Evolutionary conservation across 768 basidiomycete species (phyloP).

Genomic region (Chalciporus piperatus): DNA sequence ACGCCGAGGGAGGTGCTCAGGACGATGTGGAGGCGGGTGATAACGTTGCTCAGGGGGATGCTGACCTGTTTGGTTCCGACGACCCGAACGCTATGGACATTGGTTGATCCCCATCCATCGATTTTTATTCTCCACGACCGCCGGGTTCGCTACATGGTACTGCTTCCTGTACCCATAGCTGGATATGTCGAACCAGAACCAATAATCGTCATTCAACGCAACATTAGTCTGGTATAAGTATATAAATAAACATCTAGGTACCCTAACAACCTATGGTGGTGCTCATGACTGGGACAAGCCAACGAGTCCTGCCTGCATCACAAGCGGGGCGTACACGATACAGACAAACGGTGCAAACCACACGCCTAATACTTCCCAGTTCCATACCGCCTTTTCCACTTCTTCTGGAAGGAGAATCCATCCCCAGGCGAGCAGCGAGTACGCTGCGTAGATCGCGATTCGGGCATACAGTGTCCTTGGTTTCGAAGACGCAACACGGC

Average conservation of each 20-base stretch:
- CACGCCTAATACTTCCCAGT: slow-evolving; percentile 76
- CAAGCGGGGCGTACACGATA: slow-evolving; percentile 71
- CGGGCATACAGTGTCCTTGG: not conserved
- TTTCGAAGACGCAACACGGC: slow-evolving; percentile 32
- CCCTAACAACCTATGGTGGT: not conserved
- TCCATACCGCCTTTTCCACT: slow-evolving; percentile 54
- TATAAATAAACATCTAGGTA: not conserved
- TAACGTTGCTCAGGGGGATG: slow-evolving; percentile 21
- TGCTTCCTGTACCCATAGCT: not conserved
- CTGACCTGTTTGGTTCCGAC: slow-evolving; percentile 48
- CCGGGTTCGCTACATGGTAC: not conserved
- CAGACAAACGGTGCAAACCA: slow-evolving; percentile 86
- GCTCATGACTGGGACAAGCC: slow-evolving; percentile 32
- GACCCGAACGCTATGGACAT: slow-evolving; percentile 37
- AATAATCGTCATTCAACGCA: too few relatives aligned
- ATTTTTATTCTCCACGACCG: not conserved
- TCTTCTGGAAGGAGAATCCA: slow-evolving; percentile 54
- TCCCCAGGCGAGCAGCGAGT: slow-evolving; percentile 50
- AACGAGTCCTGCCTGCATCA: slow-evolving; percentile 67
- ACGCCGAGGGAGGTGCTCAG: slow-evolving; percentile 37
- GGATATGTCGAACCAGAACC: not conserved
- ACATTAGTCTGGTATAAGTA: not conserved
- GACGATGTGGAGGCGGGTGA: slow-evolving; percentile 35
- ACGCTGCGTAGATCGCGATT: slow-evolving; percentile 30
- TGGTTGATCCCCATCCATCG: slow-evolving; percentile 13